These are phyloP conservation scores for Apium graveolens DNA, from an alignment of 129 eudicot genomes.

Conservation along the genomic window DNA sequence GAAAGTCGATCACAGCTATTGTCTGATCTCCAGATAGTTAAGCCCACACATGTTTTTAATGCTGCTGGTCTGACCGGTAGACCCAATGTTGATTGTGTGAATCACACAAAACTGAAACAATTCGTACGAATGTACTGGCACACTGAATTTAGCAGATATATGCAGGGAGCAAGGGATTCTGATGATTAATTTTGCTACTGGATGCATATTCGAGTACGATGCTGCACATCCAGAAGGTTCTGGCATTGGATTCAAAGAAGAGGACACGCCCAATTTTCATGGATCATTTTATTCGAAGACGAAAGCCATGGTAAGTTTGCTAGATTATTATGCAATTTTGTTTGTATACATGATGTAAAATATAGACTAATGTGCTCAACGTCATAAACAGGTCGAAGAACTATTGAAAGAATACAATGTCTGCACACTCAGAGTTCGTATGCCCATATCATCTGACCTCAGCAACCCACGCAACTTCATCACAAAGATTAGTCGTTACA, in stretches of 20 bases:
- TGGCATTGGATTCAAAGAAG: conserved; percentile 38
- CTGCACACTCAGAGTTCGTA: conserved; percentile 40
- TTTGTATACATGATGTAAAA: not conserved
- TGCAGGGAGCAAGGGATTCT: conserved; percentile 21
- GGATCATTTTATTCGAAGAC: conserved; percentile 40
- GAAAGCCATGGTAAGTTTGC: conserved; percentile 31
- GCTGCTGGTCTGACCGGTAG: conserved; percentile 28
- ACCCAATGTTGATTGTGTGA: conserved; percentile 30
- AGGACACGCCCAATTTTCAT: conserved; percentile 28
- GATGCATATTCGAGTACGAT: conserved; percentile 43
- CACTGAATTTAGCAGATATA: conserved; percentile 17
- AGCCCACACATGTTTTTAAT: conserved; percentile 25
- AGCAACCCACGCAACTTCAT: conserved; percentile 53
- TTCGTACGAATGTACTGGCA: conserved; percentile 20
- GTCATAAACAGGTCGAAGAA: conserved; percentile 33
- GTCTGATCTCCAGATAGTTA: conserved; percentile 14
- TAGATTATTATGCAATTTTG: not conserved
- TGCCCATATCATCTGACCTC: conserved; percentile 53
- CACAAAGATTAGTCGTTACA: conserved; percentile 36
- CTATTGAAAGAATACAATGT: conserved; percentile 35
- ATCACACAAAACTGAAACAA: conserved; percentile 17
- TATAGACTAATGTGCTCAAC: not conserved
- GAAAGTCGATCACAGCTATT: conserved; percentile 18
- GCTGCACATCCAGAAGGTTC: conserved; percentile 34
- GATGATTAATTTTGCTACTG: conserved; percentile 37